phyloP scores from a whole-genome alignment of 2,329 filamentous ascomycete species.

The Microcyclospora pomicola region DNA sequence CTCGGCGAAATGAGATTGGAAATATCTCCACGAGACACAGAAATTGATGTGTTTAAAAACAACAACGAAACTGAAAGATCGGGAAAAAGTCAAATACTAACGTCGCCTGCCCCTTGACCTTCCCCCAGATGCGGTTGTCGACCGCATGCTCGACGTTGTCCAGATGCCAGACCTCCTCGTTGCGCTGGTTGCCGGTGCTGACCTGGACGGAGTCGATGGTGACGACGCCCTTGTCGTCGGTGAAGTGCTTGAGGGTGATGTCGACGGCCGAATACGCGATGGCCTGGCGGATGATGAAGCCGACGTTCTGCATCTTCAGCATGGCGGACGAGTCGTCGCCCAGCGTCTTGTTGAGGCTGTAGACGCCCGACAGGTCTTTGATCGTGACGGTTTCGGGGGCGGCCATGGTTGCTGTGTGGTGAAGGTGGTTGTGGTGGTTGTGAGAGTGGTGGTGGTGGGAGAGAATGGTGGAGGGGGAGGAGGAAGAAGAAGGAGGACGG shows the following conservation, averaged over 20 bases:
- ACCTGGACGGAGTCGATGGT: conserved; percentile 45
- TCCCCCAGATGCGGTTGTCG: conserved; percentile 68
- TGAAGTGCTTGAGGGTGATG: conserved; percentile 43
- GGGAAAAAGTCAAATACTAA: conserved; percentile 8
- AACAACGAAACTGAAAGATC: not conserved
- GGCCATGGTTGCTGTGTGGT: conserved; percentile 45
- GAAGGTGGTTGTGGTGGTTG: not conserved
- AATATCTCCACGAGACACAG: no score
- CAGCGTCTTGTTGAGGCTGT: conserved; percentile 61
- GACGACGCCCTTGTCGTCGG: conserved; percentile 27
- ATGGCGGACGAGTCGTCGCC: conserved; percentile 56
- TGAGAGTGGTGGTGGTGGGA: not conserved
- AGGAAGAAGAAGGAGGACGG: no score
- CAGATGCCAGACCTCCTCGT: conserved; percentile 42
- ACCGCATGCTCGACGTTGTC: conserved; percentile 51
- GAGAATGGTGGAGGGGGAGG: not conserved
- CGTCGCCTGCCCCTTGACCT: conserved; percentile 47
- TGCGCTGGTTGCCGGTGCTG: conserved; percentile 57
- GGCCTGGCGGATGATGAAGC: conserved; percentile 30
- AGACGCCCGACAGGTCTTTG: conserved; percentile 55
- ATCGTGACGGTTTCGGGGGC: conserved; percentile 54
- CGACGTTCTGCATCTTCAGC: conserved; percentile 45
- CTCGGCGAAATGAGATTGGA: no score
- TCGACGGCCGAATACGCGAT: conserved; percentile 56
- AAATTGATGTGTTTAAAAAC: no score